phyloP scores from a whole-genome alignment of 768 basidiomycete genomes.

The Suillus plorans region DNA sequence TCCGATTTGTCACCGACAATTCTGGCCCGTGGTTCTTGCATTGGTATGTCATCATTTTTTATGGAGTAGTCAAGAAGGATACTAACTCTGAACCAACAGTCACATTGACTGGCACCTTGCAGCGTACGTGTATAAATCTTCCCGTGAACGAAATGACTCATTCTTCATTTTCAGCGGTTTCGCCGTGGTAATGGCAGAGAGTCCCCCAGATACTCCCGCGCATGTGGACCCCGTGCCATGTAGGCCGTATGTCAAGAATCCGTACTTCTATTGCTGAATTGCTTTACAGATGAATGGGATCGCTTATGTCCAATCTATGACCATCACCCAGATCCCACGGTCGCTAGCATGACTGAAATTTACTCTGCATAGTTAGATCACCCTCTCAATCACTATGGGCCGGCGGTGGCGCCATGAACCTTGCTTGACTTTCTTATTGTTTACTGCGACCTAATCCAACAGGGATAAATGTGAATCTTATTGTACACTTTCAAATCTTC shows the following conservation, averaged over 20 bases:
- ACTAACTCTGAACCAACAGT: constrained; percentile 5
- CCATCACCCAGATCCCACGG: not conserved
- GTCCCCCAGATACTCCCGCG: constrained; percentile 7
- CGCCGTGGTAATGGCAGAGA: constrained; percentile 31
- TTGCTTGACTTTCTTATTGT: no score
- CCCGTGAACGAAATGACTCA: not conserved
- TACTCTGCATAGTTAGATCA: no score
- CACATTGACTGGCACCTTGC: constrained; percentile 22
- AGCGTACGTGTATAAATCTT: constrained; percentile 6
- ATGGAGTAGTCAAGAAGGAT: no score
- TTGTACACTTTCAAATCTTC: no score
- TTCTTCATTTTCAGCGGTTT: constrained; percentile 20
- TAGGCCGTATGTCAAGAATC: not conserved
- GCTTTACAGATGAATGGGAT: constrained; percentile 21
- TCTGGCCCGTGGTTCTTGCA: constrained; percentile 42
- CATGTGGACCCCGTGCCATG: not conserved
- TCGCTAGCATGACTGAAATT: no score
- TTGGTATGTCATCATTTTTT: constrained; percentile 9
- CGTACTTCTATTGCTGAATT: not conserved
- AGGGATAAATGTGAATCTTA: no score
- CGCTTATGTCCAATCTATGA: constrained; percentile 23
- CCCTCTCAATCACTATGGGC: no score
- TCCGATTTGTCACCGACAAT: constrained; percentile 43
- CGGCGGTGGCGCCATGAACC: no score
- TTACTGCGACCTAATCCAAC: no score